Percentiles rank a stretch among this genome's conserved stretches.
These are phyloP conservation scores for Malus orientalis DNA, from an alignment of 306 rosid species.

Conservation along the genomic window DNA sequence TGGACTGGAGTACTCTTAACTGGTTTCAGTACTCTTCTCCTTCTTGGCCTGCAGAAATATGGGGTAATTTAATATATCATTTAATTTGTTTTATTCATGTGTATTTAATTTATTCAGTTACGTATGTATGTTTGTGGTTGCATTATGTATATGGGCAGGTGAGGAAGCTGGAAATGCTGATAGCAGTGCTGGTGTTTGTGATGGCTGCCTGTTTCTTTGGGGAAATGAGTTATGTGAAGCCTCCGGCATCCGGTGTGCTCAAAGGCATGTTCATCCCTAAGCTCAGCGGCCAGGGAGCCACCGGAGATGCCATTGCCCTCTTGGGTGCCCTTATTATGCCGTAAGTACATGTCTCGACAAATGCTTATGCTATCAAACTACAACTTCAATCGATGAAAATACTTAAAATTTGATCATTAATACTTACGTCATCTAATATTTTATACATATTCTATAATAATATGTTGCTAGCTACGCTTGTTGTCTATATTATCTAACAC, in stretches of 20 bases:
- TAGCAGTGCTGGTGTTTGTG: slow-evolving; percentile 44
- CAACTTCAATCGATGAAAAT: not conserved
- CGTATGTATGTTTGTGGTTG: not conserved
- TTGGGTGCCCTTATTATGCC: slow-evolving; percentile 93
- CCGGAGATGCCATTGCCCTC: slow-evolving; percentile 80
- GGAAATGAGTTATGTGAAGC: slow-evolving; percentile 74
- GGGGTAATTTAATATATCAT: slow-evolving; percentile 36
- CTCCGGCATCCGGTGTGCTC: slow-evolving; percentile 36
- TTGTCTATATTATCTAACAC: no score
- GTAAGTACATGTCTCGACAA: slow-evolving; percentile 20
- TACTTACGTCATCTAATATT: not conserved
- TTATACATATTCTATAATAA: not conserved
- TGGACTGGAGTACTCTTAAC: slow-evolving; percentile 78
- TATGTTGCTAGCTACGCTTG: not conserved
- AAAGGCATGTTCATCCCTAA: slow-evolving; percentile 66
- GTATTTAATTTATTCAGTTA: no score
- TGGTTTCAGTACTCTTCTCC: slow-evolving; percentile 74
- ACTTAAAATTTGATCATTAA: no score
- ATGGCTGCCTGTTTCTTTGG: slow-evolving; percentile 91
- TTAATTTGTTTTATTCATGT: not conserved
- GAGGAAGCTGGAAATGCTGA: slow-evolving; percentile 68
- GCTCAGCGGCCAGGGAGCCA: slow-evolving; percentile 55
- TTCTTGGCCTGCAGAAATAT: slow-evolving; percentile 71
- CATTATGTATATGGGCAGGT: slow-evolving; percentile 19
- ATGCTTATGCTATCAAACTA: not conserved